Base-by-base conservation (phyloP, 2,329 filamentous ascomycete species). In the Aureobasidium sp. region DNA sequence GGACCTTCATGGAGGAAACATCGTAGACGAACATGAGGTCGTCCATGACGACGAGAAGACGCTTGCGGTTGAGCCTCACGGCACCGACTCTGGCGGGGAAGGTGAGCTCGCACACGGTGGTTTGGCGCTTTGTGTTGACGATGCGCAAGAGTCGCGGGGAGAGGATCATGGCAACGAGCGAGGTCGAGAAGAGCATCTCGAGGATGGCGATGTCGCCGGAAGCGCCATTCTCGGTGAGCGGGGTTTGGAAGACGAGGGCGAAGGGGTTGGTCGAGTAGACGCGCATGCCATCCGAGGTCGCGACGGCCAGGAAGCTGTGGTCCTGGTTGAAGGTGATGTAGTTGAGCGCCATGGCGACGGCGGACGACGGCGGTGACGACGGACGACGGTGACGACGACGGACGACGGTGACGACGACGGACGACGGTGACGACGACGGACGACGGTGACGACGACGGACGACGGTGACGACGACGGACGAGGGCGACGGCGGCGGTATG, bases 261-360 rank as follows among this genome's bases (percentile, higher is more conserved):
- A 97, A 99, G 0, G 94, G 93, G 67, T 97, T 94, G 65, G 93
- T 97, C 66, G 91, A 93, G 76, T 96, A 99, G 70, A 96, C 93
- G 66, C 92, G 89, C 74, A 97, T 96, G 64, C 94, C 94, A 75
- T 88, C 91, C 45, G 90, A 90, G 63, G 94, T 97, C 91, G 90
- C 93, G 68, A 99, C 92, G 78, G 93, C 93, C 65, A 99, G 82
- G 75, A 93, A 93, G 81, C 89, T 95, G 79, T 96, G 91, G 79
- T 99, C 94, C 80, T 99, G 94, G 76, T 99, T 99, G 77, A 97
- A 99, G 43, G 93, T 96, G 69, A 99, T 90, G 77, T 95, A 99
- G 76, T 99, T 99, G 79, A 97, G 90, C 33, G 61, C 57, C 61
- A 63, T 64, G 60, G 19, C 31, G 50, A 11, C 11, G 31, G n/a